A percentile compares a stretch with the other conserved stretches of the same genome.
These are phyloP conservation scores for Aspergillus luchuensis DNA, from an alignment of 2,329 filamentous ascomycete genomes.

Conservation along the genomic window DNA sequence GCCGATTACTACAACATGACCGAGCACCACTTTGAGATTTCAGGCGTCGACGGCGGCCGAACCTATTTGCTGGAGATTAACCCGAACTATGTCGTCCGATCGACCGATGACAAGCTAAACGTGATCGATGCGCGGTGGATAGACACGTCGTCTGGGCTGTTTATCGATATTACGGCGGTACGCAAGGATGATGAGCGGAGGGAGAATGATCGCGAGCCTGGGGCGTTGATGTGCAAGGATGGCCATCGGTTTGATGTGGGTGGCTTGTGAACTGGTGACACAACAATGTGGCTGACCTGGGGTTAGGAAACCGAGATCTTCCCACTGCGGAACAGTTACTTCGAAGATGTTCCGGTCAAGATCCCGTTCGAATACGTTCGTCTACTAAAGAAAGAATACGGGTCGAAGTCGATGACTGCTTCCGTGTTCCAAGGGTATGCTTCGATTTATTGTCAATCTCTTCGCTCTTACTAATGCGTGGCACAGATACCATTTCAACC, in stretches of 20 bases:
- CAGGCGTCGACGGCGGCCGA: constrained; percentile 36
- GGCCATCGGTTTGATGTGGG: constrained; percentile 53
- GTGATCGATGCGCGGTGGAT: constrained; percentile 65
- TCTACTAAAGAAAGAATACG: constrained; percentile 59
- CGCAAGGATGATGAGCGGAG: constrained; percentile 49
- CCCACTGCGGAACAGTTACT: constrained; percentile 56
- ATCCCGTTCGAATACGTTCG: constrained; percentile 60
- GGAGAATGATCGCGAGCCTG: constrained; percentile 37
- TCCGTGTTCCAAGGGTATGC: constrained; percentile 48
- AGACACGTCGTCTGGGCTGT: constrained; percentile 60
- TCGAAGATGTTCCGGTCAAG: constrained; percentile 57
- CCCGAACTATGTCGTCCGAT: constrained; percentile 53
- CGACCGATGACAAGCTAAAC: constrained; percentile 52
- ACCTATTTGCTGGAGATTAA: constrained; percentile 63
- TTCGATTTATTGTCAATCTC: too few species aligned
- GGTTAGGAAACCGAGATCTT: constrained; percentile 55
- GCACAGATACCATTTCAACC: constrained; percentile 2
- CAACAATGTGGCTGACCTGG: constrained; percentile 3
- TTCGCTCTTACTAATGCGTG: background rate
- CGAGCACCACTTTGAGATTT: constrained; percentile 52
- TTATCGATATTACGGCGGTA: constrained; percentile 64
- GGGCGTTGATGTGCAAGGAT: constrained; percentile 60
- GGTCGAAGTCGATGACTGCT: constrained; percentile 50
- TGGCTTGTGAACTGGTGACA: constrained; percentile 10
- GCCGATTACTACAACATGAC: constrained; percentile 65